Evolutionary conservation across 257 asterid species (phyloP).

Genomic region (Nicotiana attenuata): DNA sequence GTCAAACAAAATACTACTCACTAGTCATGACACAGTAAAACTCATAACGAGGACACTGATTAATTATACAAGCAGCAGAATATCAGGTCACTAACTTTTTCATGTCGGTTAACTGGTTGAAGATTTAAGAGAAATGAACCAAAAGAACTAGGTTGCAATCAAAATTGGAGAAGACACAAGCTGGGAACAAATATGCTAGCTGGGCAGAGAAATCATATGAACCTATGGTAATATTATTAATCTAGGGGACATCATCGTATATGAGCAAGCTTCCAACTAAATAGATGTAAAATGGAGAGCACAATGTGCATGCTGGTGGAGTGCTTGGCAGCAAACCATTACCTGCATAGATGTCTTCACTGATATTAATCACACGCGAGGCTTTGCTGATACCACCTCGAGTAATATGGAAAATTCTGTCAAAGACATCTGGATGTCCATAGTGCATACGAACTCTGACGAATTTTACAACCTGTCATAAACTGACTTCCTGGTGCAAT

Average conservation of each 20-base stretch:
- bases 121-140: neutral
- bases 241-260: neutral
- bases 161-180: neutral
- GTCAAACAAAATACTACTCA: neutral
- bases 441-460: constrained; percentile 98
- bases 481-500: constrained; percentile 12
- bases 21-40: neutral
- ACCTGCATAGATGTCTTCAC: constrained; percentile 97
- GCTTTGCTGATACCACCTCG: constrained; percentile 99
- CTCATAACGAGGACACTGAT: neutral
- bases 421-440: constrained; percentile 99
- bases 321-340: constrained; percentile 7
- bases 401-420: constrained; percentile 90
- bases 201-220: neutral
- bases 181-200: neutral
- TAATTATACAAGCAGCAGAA: neutral
- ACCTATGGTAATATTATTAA: neutral
- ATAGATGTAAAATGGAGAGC: neutral
- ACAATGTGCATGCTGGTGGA: neutral
- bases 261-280: neutral
- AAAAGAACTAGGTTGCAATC: neutral
- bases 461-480: constrained; percentile 20
- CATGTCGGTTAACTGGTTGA: neutral
- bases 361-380: constrained; percentile 90
- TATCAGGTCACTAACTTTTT: neutral